These are phyloP conservation scores for Phylloporus rhodoxanthus DNA, from an alignment of 768 basidiomycete genomes.

Conservation along the genomic window DNA sequence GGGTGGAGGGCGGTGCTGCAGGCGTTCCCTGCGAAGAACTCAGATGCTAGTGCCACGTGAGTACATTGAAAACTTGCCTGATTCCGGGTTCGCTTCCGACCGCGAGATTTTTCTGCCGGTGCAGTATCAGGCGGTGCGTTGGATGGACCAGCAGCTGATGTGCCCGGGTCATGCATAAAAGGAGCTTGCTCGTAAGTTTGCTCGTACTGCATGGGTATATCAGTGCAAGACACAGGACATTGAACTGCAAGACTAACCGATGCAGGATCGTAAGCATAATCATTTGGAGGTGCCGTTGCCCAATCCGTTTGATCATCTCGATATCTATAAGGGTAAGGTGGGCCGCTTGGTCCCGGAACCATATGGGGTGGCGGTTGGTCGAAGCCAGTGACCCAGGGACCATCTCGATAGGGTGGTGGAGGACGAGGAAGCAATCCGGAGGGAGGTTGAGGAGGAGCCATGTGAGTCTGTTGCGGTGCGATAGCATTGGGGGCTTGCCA, in stretches of 20 bases:
- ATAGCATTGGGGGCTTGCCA: conserved; percentile 62
- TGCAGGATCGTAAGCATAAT: conserved; percentile 51
- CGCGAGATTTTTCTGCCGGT: conserved; percentile 46
- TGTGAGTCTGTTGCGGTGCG: conserved; percentile 60
- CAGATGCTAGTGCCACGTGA: background rate
- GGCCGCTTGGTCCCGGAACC: conserved; percentile 39
- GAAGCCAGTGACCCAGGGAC: conserved; percentile 53
- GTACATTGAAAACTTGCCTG: conserved; percentile 36
- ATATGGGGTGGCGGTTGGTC: conserved; percentile 45
- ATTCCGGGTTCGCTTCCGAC: conserved; percentile 62
- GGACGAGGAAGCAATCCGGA: conserved; percentile 45
- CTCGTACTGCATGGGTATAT: conserved; percentile 40
- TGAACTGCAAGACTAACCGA: conserved; percentile 34
- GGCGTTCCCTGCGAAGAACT: conserved; percentile 43
- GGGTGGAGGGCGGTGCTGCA: conserved; percentile 57
- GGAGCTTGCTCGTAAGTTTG: conserved; percentile 51
- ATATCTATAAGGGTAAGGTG: conserved; percentile 56
- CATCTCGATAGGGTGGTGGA: conserved; percentile 40
- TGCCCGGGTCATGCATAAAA: conserved; percentile 51
- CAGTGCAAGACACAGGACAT: conserved; percentile 1
- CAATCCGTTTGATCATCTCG: conserved; percentile 51
- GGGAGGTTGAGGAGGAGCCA: conserved; percentile 40
- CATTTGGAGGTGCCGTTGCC: conserved; percentile 36
- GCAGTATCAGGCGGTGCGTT: conserved; percentile 19
- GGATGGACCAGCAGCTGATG: conserved; percentile 41